Base-by-base conservation (phyloP, 139 green algal species). In the Astrephomene gubernaculifera region DNA sequence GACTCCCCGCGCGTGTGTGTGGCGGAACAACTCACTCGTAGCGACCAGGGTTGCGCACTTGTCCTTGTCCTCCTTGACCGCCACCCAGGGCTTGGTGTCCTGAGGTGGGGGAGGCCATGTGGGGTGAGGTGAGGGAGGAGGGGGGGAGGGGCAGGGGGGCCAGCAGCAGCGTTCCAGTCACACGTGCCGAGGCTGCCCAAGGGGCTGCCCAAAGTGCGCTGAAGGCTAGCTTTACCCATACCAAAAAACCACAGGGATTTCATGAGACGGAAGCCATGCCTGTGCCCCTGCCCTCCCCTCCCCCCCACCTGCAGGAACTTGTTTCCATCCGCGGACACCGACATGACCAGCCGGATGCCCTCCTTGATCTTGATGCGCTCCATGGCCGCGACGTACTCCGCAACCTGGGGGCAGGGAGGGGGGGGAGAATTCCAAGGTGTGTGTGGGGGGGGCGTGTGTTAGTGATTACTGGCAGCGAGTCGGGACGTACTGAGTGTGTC, bases 341-440 rank as follows among this genome's bases (percentile, higher is more conserved):
- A 69, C 94, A 98, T 96, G 63, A 90, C 93, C 27, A 95, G 57
- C 6, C 79, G 76, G 65, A 96, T 91, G 87, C 88, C 95, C 12
- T 95, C 93, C 35, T 87, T 85, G 36, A 98, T 79, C 90, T 95
- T 94, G 64, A 93, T 91, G n/a, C 87, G 88, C 87, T 98, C 95
- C 92, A 98, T 92, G 2, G 89, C 87, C 10, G 87, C 75, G 1
- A 98, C 43, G 88, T 98, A 99, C 75, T 95, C 90, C 71, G 91
- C 73, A 44, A 97, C 92, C 84, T 96, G 86, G 5, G 79, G 65
- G n/a, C n/a, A n/a, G 17, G 41, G n/a, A 27, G 76, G 61, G 41
- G 43, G 27, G 60, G 38, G 8, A 33, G 31, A n/a, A 1, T 36
- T n/a, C n/a, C n/a, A n/a, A n/a, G 33, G 44, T 29, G 35, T 71